Percentiles rank a stretch among this genome's conserved stretches.
Conservation (phyloP, 1,284 basidiomycete genomes). For the Trichosporon sp. region DNA sequence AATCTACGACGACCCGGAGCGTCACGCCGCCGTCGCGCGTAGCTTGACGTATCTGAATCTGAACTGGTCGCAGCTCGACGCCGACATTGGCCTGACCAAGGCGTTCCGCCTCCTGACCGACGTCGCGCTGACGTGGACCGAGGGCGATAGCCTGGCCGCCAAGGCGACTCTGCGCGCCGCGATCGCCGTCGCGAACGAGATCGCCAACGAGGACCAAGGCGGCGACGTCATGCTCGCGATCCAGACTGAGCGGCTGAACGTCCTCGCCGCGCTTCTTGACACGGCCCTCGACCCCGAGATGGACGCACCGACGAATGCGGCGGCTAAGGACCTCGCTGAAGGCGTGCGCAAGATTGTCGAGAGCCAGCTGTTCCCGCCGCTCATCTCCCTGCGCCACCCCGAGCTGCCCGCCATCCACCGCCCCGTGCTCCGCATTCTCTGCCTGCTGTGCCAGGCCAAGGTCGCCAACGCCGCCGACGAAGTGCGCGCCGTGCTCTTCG, state of each 20-base stretch:
- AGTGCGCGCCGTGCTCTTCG: conserved; percentile 38
- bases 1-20: conserved; percentile 44
- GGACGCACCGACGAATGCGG: conserved; percentile 56
- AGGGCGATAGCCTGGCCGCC: conserved; percentile 63
- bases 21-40: conserved; percentile 55
- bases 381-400: conserved; percentile 71
- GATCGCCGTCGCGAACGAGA: conserved; percentile 66
- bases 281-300: conserved; percentile 64
- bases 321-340: conserved; percentile 63
- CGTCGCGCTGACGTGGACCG: conserved; percentile 66
- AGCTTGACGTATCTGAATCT: conserved; percentile 56
- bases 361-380: conserved; percentile 73
- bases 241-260: conserved; percentile 72
- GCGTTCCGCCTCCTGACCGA: conserved; percentile 77
- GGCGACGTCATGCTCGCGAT: conserved; percentile 85
- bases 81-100: conserved; percentile 72
- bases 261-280: conserved; percentile 76
- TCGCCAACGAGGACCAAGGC: conserved; percentile 69
- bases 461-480: conserved; percentile 23
- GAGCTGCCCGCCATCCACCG: conserved; percentile 74
- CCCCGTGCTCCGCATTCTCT: conserved; percentile 75
- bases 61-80: conserved; percentile 77
- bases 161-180: conserved; percentile 65
- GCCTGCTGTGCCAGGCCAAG: conserved; percentile 62
- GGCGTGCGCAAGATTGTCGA: conserved; percentile 69